Conservation (phyloP, 352 stramenopile species). For the Phytophthora citrophthora region DNA sequence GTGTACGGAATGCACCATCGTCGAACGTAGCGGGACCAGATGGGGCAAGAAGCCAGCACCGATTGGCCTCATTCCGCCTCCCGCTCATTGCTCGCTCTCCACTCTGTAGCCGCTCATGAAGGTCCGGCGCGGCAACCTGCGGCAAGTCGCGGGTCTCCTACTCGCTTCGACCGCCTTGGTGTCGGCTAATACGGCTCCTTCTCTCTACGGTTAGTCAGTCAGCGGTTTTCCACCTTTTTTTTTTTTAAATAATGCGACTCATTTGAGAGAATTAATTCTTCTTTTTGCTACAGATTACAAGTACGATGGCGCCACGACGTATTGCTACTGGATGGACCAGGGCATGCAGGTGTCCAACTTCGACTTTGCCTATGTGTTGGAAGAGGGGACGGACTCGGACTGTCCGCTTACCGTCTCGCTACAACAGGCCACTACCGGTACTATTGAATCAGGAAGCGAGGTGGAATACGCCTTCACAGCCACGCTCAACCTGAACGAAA, state of each 20-base stretch:
- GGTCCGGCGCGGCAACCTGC: conserved; percentile 31
- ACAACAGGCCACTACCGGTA: conserved; percentile 46
- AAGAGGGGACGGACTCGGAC: conserved; percentile 44
- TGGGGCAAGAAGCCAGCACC: conserved; percentile 37
- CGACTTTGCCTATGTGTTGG: conserved; percentile 73
- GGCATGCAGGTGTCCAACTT: conserved; percentile 72
- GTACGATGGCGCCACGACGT: conserved; percentile 78
- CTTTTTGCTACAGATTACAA: conserved; percentile 55
- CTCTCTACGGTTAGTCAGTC: conserved; percentile 55
- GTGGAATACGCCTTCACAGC: conserved; percentile 79
- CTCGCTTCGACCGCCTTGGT: conserved; percentile 25
- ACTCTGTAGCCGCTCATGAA: conserved; percentile 28
- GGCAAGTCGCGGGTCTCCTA: conserved; percentile 24
- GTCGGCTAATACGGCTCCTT: conserved; percentile 41
- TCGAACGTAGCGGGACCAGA: conserved; percentile 27
- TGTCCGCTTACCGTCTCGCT: conserved; percentile 72
- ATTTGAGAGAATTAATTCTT: too few species aligned
- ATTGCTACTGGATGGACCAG: conserved; percentile 84
- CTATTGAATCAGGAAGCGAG: conserved; percentile 35
- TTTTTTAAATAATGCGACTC: conserved; percentile 11
- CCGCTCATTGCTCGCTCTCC: conserved; percentile 20
- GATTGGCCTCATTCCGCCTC: conserved; percentile 20
- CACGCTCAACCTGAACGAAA: conserved; percentile 75
- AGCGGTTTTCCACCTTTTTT: background rate
- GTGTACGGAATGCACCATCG: conserved; percentile 13